Conservation (phyloP, 1,139 yeast species). For the Geotrichum fermentans region DNA sequence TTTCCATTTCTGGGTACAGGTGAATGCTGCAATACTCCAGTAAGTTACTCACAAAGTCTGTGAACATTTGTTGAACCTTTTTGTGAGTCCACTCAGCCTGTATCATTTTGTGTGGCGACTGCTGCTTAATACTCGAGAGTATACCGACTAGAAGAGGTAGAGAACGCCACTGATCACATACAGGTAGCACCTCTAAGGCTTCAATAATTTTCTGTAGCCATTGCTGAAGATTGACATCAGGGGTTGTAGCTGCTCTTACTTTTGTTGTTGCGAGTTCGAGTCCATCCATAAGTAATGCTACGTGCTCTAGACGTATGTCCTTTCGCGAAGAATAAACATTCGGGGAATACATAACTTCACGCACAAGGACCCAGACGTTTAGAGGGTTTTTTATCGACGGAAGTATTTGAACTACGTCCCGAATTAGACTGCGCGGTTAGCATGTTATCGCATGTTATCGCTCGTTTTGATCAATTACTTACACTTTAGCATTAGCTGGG, state of each 20-base stretch:
- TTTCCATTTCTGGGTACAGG: too few species aligned
- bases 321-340: constrained; percentile 38
- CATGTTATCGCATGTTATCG: too few species aligned
- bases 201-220: constrained; percentile 47
- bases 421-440: constrained; percentile 39
- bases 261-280: constrained; percentile 48
- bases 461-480: too few species aligned
- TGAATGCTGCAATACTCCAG: too few species aligned
- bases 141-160: constrained; percentile 56
- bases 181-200: constrained; percentile 18
- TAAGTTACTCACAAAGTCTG: too few species aligned
- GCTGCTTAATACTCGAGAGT: constrained; percentile 36
- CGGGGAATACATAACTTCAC: constrained; percentile 49
- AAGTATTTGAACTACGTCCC: constrained; percentile 54
- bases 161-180: constrained; percentile 48
- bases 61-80: too few species aligned
- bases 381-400: constrained; percentile 57
- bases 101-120: constrained; percentile 28
- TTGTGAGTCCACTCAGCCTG: too few species aligned
- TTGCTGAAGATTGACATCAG: constrained; percentile 48
- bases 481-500: too few species aligned
- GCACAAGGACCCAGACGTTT: constrained; percentile 50
- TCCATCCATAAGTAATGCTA: constrained; percentile 34
- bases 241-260: constrained; percentile 57
- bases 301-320: constrained; percentile 19